Conservation (phyloP, 805 yeast genomes). For the Teunomyces pallodes region DNA sequence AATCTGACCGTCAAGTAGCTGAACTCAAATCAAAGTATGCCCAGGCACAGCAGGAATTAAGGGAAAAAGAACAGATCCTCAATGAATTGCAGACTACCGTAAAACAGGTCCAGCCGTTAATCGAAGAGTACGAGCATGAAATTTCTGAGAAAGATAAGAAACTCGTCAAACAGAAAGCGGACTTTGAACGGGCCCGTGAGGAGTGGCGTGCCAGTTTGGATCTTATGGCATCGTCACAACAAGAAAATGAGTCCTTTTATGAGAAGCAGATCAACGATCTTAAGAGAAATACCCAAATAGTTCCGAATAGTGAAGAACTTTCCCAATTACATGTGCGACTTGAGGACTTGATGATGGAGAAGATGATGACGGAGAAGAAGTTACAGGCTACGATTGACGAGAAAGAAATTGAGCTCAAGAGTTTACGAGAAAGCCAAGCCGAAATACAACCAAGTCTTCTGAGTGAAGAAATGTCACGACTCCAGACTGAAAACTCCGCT, state of each 20-base stretch:
- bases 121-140: slow-evolving; percentile 47
- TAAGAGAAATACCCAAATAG: background rate
- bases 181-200: slow-evolving; percentile 52
- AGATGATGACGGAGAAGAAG: slow-evolving; percentile 11
- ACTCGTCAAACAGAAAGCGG: slow-evolving; percentile 44
- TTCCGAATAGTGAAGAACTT: slow-evolving; percentile 8
- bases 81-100: slow-evolving; percentile 48
- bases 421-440: slow-evolving; percentile 4
- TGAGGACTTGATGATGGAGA: slow-evolving; percentile 14
- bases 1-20: slow-evolving; percentile 12
- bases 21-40: slow-evolving; percentile 24
- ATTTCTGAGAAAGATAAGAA: slow-evolving; percentile 45
- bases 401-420: slow-evolving; percentile 11
- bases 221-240: slow-evolving; percentile 51
- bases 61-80: slow-evolving; percentile 44
- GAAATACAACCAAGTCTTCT: background rate
- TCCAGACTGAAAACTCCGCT: background rate
- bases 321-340: slow-evolving; percentile 7
- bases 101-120: slow-evolving; percentile 45
- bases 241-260: slow-evolving; percentile 52
- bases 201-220: slow-evolving; percentile 61
- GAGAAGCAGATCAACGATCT: slow-evolving; percentile 44
- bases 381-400: slow-evolving; percentile 12
- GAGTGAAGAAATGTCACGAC: background rate
- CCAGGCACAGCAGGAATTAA: slow-evolving; percentile 25